Base-by-base conservation (phyloP, 768 basidiomycete genomes). In the Pulveroboletus frians region DNA sequence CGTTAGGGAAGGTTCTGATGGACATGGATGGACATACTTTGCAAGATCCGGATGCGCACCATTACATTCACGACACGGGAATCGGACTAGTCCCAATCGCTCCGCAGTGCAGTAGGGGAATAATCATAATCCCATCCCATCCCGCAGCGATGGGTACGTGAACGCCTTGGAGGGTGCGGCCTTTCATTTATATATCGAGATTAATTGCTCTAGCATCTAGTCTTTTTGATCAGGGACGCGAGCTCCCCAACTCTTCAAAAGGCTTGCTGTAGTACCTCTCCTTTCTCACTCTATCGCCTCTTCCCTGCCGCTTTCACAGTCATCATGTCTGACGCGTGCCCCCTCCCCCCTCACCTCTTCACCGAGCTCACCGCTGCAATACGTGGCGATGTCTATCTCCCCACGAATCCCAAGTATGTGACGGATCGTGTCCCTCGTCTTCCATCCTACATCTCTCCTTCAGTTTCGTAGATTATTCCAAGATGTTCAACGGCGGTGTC, bases 401-500 rank as follows among this genome's bases (percentile, higher is more conserved):
- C 73, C 30, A 64, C 66, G 29, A 72, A 78, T 49, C 51, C 71
- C 17, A 69, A 69, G 78, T 78, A 59, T 46, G 60, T 54, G 14
- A 17, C 17, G 23, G 9, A 39, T 35, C 43, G 14, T 15, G n/a
- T 4, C 30, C 45, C 18, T 38, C 26, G 23, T 34, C 32, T 27
- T 46, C 40, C 35, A 34, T 27, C 36, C 40, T 41, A 10, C 37
- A 52, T 31, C 40, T 31, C 40, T 41, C 50, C 30, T 9, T 20
- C 31, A 69, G 68, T 43, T 69, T 68, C 40, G 31, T 34, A 36
- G 53, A 66, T 15, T 61, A 60, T 32, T 59, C 68, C 5, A 75
- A 65, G 30, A 75, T 90, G 47, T 92, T 91, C 74, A 92, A 92
- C 55, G 89, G 88, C 5, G 86, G 86, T 47, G 77, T 91, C 32